A percentile compares a stretch with the other conserved stretches of the same genome.
These are phyloP conservation scores for Populus hybrid DNA, from an alignment of 441 rosid genomes.

Conservation along the genomic window DNA sequence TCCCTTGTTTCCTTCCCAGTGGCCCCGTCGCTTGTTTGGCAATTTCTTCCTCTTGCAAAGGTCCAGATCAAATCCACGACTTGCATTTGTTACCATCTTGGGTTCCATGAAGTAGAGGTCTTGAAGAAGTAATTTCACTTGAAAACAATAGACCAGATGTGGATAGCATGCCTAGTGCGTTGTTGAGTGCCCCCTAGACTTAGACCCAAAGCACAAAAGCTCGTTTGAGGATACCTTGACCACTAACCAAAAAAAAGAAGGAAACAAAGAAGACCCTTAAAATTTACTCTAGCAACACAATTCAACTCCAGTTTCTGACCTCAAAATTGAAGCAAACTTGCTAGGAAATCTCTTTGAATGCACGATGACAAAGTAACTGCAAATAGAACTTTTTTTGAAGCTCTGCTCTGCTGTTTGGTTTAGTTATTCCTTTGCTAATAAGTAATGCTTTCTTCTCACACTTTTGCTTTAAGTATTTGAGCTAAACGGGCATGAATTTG, in stretches of 20 bases:
- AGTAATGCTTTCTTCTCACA: background rate
- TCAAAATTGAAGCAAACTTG: background rate
- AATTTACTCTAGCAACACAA: background rate
- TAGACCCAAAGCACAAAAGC: background rate
- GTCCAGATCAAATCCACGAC: no score
- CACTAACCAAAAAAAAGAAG: background rate
- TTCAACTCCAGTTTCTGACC: background rate
- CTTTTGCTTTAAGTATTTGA: background rate
- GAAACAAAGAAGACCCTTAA: background rate
- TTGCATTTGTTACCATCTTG: background rate
- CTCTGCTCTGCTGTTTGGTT: background rate
- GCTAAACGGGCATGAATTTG: conserved; percentile 1
- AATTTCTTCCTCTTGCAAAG: no score
- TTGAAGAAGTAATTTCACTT: background rate
- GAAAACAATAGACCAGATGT: background rate
- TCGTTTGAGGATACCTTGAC: background rate
- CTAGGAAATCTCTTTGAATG: background rate
- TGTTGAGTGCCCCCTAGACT: background rate
- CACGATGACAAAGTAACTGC: background rate
- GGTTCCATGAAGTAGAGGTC: background rate
- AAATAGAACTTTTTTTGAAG: background rate
- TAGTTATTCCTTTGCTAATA: background rate
- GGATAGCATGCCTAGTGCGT: background rate
- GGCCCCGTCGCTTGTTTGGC: no score
- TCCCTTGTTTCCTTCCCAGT: no score